Conservation (phyloP, 2,329 filamentous ascomycete species). For the Hawksworthiomyces lignivorus region DNA sequence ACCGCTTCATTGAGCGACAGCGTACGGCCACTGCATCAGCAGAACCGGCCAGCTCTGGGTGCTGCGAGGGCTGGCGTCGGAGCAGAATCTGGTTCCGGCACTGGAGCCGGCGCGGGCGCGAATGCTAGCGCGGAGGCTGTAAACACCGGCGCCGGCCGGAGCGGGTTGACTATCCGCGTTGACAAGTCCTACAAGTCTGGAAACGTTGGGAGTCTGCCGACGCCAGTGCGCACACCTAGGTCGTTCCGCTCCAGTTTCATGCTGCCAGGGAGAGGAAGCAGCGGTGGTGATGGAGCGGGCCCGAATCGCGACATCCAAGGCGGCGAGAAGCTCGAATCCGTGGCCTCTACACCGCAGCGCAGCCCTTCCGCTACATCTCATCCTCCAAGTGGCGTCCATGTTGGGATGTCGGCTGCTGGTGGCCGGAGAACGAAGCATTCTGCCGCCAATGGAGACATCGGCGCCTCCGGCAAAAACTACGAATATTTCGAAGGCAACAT, state of each 20-base stretch:
- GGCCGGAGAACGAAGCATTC: constrained; percentile 3
- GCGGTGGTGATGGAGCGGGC: constrained; percentile 37
- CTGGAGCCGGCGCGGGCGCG: constrained; percentile 13
- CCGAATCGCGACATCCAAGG: constrained; percentile 53
- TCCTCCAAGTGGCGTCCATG: constrained; percentile 27
- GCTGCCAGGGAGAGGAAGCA: constrained; percentile 46
- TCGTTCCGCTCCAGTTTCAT: constrained; percentile 74
- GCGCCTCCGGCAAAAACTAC: constrained; percentile 58
- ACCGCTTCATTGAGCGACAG: constrained; percentile 66
- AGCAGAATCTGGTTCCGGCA: background rate
- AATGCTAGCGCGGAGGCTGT: background rate
- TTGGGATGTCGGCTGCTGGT: background rate
- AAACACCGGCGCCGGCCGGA: background rate
- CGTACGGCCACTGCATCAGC: constrained; percentile 63
- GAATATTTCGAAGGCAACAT: constrained; percentile 94
- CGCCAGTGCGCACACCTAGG: constrained; percentile 61
- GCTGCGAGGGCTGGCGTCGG: constrained; percentile 15
- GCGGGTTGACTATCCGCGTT: constrained; percentile 48
- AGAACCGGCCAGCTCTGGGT: constrained; percentile 20
- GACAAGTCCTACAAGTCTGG: constrained; percentile 50
- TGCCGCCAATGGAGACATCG: background rate
- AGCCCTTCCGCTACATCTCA: constrained; percentile 21
- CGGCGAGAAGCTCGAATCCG: constrained; percentile 78
- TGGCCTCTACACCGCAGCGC: constrained; percentile 65
- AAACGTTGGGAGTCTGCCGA: constrained; percentile 34